phyloP scores from a whole-genome alignment of 2,329 filamentous ascomycete species.

The Talaromyces pinophilus region DNA sequence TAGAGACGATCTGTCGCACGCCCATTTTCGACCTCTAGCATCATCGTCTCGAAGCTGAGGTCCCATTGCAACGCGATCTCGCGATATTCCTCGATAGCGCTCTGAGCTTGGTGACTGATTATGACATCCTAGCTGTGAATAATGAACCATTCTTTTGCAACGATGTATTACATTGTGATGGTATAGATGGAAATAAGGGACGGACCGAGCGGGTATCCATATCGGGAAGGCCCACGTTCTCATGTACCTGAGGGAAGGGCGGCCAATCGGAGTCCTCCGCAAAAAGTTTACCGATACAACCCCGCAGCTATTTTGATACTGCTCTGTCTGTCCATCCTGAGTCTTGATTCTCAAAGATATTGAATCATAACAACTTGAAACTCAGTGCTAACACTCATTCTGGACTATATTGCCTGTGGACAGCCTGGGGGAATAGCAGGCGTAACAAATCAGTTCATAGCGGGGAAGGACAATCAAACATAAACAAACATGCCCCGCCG shows the following conservation, averaged over 20 bases:
- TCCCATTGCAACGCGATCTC: slow-evolving; percentile 25
- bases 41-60: not conserved
- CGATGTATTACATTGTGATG: too few species aligned
- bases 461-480: not conserved
- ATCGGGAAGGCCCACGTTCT: not conserved
- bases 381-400: not conserved
- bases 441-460: not conserved
- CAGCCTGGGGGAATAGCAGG: not conserved
- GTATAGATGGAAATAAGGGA: not conserved
- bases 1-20: not conserved
- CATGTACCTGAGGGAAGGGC: not conserved
- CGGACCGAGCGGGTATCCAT: not conserved
- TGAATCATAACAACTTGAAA: not conserved
- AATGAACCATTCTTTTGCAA: too few species aligned
- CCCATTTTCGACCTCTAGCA: slow-evolving; percentile 35
- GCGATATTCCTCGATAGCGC: too few species aligned
- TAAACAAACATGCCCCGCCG: slow-evolving; percentile 23
- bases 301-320: slow-evolving; percentile 9
- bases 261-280: slow-evolving; percentile 11
- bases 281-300: not conserved
- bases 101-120: too few species aligned
- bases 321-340: not conserved
- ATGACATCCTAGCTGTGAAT: too few species aligned
- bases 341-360: not conserved
- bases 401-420: not conserved